Base-by-base conservation (phyloP, 1,284 basidiomycete genomes). In the Waitea zeae region DNA sequence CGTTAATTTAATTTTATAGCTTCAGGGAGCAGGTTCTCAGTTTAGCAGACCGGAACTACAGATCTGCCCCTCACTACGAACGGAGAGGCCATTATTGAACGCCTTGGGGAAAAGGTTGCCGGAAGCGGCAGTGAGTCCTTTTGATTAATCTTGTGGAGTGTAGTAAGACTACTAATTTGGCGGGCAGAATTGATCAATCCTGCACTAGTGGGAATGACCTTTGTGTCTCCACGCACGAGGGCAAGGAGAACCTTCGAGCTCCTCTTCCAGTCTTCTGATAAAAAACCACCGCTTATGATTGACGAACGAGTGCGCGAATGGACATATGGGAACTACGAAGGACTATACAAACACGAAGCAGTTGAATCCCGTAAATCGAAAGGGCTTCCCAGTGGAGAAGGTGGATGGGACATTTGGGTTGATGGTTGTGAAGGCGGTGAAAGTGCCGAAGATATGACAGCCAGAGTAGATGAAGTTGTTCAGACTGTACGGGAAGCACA, bases 311-410 rank as follows among this genome's bases (percentile, higher is more conserved):
- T 45, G 24, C 36, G 42, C 13, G 43, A 44, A 31, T 44, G 44
- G 43, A 45, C 43, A 13, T 45, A 45, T 33, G 44, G 43, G 5
- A 39, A 42, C 33, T 45, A 44, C 35, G 43, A 45, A 39, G 44
- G 44, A 13, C 22, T 37, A 14, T 28, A 20, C 30, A n/a, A 31
- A 12, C 28, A 40, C 11, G 36, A 42, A 20, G 34, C 36, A 12
- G 36, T 17, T n/a, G 36, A 30, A 12, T 5, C 30, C 7, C 33
- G 39, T n/a, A 30, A 35, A 19, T 28, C 17, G 14, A 22, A 24
- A 19, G 41, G 39, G 5, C 13, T 42, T 17, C 31, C 20, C 2
- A 37, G 37, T 33, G 34, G 34, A 9, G 31, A 36, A 4, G 42
- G 22, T 7, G 38, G 35, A 12, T 39, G 46, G 35, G 40, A 45